phyloP scores from a whole-genome alignment of 345 rosid genomes.

The Syzygium jambos region DNA sequence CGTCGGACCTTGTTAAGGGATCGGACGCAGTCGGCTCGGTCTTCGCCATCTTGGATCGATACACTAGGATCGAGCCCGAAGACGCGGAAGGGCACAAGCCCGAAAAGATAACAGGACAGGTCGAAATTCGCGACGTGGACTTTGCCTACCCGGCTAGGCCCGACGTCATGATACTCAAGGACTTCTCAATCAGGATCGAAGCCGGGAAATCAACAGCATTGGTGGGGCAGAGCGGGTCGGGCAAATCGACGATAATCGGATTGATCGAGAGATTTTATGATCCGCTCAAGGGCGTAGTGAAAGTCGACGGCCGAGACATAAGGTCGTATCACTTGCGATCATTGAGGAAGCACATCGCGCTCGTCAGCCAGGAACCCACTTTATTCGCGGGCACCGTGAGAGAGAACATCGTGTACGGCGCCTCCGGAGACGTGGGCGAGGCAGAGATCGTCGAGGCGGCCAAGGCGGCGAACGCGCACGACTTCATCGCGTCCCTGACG shows the following conservation, averaged over 20 bases:
- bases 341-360: constrained; percentile 51
- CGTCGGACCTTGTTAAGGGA: constrained; percentile 54
- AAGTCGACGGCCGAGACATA: constrained; percentile 49
- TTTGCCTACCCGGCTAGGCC: constrained; percentile 66
- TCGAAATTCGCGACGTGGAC: constrained; percentile 35
- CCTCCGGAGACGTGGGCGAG: constrained; percentile 17
- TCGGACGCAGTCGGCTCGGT: constrained; percentile 40
- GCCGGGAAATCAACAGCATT: constrained; percentile 65
- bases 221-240: constrained; percentile 79
- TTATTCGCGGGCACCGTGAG: constrained; percentile 50
- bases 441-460: constrained; percentile 47
- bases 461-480: constrained; percentile 58
- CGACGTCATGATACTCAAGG: constrained; percentile 32
- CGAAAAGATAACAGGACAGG: constrained; percentile 28
- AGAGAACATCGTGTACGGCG: constrained; percentile 60
- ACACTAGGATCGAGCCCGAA: constrained; percentile 43
- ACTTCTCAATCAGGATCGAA: constrained; percentile 41
- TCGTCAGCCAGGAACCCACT: constrained; percentile 76
- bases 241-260: constrained; percentile 66
- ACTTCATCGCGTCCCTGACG: constrained; percentile 38
- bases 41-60: constrained; percentile 46
- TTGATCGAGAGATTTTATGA: constrained; percentile 64
- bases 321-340: constrained; percentile 39
- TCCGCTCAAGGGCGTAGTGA: constrained; percentile 38
- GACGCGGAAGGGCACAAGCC: constrained; percentile 37